Evolutionary conservation across 225 moss, liverwort and hornwort genomes (phyloP).

Genomic region (Rhytidiadelphus loreus): DNA sequence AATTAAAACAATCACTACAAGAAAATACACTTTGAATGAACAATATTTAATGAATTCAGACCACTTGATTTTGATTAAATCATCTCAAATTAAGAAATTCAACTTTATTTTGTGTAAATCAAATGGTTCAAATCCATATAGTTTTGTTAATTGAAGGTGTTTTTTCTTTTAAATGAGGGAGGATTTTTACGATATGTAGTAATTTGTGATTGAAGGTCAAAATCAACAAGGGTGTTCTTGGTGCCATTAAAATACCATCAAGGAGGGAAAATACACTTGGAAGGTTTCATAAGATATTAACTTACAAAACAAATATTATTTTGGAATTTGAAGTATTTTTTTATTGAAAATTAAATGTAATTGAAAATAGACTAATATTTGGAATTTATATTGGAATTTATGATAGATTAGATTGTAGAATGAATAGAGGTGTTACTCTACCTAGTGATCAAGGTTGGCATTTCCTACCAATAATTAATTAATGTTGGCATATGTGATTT

Average conservation of each 20-base stretch:
- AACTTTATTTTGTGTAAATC: not conserved
- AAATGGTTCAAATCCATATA: not conserved
- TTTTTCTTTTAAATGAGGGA: not conserved
- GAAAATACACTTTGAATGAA: not conserved
- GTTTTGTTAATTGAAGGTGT: not conserved
- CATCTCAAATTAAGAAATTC: not conserved
- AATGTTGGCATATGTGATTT: not conserved
- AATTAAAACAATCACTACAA: not conserved
- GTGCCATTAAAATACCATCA: not conserved
- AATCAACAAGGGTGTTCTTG: not conserved
- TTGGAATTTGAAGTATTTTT: not conserved
- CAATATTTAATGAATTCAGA: not conserved
- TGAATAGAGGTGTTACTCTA: not conserved
- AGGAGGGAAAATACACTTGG: not conserved
- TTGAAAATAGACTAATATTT: not conserved
- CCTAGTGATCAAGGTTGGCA: fast-evolving
- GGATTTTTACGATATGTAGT: fast-evolving
- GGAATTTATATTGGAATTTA: not conserved
- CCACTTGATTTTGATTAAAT: not conserved
- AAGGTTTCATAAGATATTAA: not conserved
- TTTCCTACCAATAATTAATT: not conserved
- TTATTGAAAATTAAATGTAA: not conserved
- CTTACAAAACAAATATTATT: not conserved
- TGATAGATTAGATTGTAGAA: not conserved
- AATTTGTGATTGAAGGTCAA: not conserved